Evolutionary conservation across 345 rosid species (phyloP).

Genomic region (Orychophragmus violaceus): DNA sequence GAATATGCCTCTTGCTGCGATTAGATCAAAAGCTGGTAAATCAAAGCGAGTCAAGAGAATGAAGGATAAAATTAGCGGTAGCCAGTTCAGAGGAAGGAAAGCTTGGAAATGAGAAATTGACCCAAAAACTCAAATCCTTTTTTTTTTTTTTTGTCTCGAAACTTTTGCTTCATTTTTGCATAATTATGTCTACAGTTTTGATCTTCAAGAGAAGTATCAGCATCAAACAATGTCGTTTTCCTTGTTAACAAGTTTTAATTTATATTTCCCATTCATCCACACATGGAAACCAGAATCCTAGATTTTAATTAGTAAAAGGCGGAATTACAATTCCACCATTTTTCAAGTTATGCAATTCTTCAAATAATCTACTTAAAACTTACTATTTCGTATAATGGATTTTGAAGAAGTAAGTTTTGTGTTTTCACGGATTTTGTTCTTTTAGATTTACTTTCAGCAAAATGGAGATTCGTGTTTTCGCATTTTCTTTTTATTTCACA

Average conservation of each 20-base stretch:
- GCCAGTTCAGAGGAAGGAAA: slow-evolving; percentile 81
- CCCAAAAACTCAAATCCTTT: neutral
- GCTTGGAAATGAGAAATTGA: slow-evolving; percentile 64
- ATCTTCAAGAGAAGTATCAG: neutral
- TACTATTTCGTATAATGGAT: no score
- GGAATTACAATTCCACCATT: no score
- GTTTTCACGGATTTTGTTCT: no score
- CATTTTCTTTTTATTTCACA: no score
- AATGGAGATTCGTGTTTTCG: no score
- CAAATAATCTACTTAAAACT: no score
- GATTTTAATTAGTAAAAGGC: no score
- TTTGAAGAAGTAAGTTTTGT: no score
- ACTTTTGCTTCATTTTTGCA: slow-evolving; percentile 12
- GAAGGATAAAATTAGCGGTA: slow-evolving; percentile 45
- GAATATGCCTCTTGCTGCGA: slow-evolving; percentile 78
- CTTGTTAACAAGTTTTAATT: neutral
- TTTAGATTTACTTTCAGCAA: no score
- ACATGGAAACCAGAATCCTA: neutral
- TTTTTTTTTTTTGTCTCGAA: neutral
- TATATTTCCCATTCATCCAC: neutral
- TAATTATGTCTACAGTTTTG: neutral
- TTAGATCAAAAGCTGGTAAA: slow-evolving; percentile 50
- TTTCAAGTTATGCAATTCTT: no score
- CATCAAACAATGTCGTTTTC: neutral
- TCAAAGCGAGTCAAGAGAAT: slow-evolving; percentile 46